phyloP scores from a whole-genome alignment of 306 rosid genomes.

The Sesbania bispinosa region DNA sequence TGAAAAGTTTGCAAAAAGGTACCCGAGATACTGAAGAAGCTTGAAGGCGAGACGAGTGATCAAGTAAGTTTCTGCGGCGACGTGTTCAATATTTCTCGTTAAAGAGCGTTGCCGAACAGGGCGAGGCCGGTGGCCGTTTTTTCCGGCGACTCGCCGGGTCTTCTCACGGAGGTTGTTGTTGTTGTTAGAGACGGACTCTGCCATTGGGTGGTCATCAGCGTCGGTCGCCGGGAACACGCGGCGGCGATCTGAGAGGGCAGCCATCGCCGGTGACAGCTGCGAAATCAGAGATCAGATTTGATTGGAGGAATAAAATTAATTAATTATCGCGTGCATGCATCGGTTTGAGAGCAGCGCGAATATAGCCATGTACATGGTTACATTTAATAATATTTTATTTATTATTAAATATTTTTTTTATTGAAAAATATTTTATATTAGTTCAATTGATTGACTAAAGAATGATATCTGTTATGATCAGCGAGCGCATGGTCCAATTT shows the following conservation, averaged over 20 bases:
- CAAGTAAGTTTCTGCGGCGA: constrained; percentile 76
- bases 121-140: background rate
- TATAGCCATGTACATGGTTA: too few species aligned
- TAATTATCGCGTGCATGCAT: background rate
- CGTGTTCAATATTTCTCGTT: constrained; percentile 39
- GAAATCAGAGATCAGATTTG: background rate
- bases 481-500: too few species aligned
- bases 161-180: background rate
- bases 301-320: background rate
- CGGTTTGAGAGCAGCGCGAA: background rate
- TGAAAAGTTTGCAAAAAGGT: background rate
- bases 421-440: too few species aligned
- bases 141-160: background rate
- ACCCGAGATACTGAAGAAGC: constrained; percentile 90
- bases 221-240: background rate
- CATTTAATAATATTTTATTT: too few species aligned
- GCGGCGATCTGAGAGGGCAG: constrained; percentile 21
- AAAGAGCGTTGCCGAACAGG: constrained; percentile 25
- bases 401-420: too few species aligned
- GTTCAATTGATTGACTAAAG: too few species aligned
- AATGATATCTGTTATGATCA: too few species aligned
- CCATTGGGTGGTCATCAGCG: background rate
- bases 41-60: constrained; percentile 69
- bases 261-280: background rate
- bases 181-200: background rate